Conservation (phyloP, 1,284 basidiomycete genomes). For the Cryptococcus sp. region DNA sequence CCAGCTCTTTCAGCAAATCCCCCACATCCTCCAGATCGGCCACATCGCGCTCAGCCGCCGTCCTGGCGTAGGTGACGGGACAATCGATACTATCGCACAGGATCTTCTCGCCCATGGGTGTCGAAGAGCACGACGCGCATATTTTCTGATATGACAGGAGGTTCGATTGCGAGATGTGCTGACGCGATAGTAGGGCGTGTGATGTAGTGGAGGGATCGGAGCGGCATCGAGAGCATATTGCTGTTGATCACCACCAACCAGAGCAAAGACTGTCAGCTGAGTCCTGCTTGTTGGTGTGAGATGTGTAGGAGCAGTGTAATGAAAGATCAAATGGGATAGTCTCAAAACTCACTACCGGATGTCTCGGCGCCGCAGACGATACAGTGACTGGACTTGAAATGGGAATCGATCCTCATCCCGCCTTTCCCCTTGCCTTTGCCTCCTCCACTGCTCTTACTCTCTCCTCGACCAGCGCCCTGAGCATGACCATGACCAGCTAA, state of each 20-base stretch:
- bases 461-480: not conserved
- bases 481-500: not conserved
- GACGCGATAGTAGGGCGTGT: slow-evolving; percentile 62
- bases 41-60: slow-evolving; percentile 64
- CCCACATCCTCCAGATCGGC: slow-evolving; percentile 48
- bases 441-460: not conserved
- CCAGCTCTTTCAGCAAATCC: slow-evolving; percentile 23
- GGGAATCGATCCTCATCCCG: slow-evolving; percentile 64
- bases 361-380: slow-evolving; percentile 66
- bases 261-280: slow-evolving; percentile 1
- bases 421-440: slow-evolving; percentile 55
- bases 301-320: too few relatives aligned
- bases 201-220: slow-evolving; percentile 62
- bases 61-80: slow-evolving; percentile 73
- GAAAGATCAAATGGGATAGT: too few relatives aligned
- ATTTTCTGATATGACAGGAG: slow-evolving; percentile 64
- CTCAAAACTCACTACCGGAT: slow-evolving; percentile 56
- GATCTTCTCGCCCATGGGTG: slow-evolving; percentile 63
- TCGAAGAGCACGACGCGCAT: slow-evolving; percentile 69
- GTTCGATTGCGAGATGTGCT: slow-evolving; percentile 63
- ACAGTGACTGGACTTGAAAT: slow-evolving; percentile 74
- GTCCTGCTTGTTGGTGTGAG: not conserved
- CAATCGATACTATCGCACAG: slow-evolving; percentile 83
- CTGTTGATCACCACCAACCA: slow-evolving; percentile 55
- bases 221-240: slow-evolving; percentile 68